Evolutionary conservation across 1,284 basidiomycete genomes (phyloP).

Genomic region (Fomitopsis pinicola): DNA sequence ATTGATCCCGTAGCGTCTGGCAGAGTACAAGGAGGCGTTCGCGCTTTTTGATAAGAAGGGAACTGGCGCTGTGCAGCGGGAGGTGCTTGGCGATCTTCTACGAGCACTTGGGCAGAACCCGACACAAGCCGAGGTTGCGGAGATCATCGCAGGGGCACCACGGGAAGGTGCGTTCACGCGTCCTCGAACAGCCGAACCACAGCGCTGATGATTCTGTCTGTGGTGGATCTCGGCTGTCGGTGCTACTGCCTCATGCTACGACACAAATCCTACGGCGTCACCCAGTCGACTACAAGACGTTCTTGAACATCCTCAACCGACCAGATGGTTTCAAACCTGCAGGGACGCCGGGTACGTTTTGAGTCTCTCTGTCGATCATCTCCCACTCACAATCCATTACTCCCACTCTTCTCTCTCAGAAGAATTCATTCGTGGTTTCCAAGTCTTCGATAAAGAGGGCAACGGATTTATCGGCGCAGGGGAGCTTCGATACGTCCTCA

Average conservation of each 20-base stretch:
- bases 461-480: constrained; percentile 83
- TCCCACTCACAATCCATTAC: background rate
- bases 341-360: constrained; percentile 75
- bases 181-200: background rate
- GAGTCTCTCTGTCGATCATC: background rate
- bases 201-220: background rate
- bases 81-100: constrained; percentile 91
- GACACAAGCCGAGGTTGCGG: constrained; percentile 92
- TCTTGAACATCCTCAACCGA: constrained; percentile 88
- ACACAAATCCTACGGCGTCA: background rate
- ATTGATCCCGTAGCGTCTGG: background rate
- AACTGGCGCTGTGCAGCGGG: constrained; percentile 83
- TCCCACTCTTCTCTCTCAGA: constrained; percentile 43
- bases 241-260: background rate
- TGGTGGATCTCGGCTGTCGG: too few species aligned
- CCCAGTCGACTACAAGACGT: constrained; percentile 87
- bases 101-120: constrained; percentile 97
- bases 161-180: constrained; percentile 59
- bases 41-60: constrained; percentile 97
- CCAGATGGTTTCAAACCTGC: constrained; percentile 97
- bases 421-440: constrained; percentile 99
- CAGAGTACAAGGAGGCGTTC: constrained; percentile 96
- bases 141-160: constrained; percentile 72
- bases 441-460: constrained; percentile 92
- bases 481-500: constrained; percentile 90